These are phyloP conservation scores for Cytospora schulzeri DNA, from an alignment of 2,329 filamentous ascomycete genomes.

Conservation along the genomic window DNA sequence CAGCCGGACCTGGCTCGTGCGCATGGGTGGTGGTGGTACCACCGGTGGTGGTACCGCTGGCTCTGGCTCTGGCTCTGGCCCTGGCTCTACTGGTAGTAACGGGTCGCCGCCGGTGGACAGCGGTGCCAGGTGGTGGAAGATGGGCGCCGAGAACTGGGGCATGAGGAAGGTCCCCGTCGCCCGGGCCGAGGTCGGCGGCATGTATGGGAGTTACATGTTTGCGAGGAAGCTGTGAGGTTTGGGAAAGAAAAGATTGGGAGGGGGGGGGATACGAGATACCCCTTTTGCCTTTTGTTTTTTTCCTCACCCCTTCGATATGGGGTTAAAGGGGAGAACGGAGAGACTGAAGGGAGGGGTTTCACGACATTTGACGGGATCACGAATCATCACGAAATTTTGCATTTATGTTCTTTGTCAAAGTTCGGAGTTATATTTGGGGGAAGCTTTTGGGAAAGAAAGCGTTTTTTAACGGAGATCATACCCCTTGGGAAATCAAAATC, in stretches of 20 bases:
- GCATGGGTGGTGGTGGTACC: slow-evolving; percentile 44
- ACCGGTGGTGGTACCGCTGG: no score
- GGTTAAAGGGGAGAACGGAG: neutral
- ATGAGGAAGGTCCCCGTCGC: slow-evolving; percentile 92
- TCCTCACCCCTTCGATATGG: neutral
- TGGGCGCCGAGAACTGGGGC: slow-evolving; percentile 82
- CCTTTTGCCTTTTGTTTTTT: neutral
- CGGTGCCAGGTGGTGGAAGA: slow-evolving; percentile 72
- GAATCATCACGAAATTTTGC: slow-evolving; percentile 6
- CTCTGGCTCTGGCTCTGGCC: no score
- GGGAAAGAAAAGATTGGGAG: no score
- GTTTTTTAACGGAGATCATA: no score
- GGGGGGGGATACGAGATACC: neutral
- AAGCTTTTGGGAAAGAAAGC: neutral
- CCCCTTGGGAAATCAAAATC: neutral
- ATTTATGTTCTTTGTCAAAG: neutral
- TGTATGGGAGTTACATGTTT: slow-evolving; percentile 78
- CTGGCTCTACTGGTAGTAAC: no score
- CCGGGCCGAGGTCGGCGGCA: slow-evolving; percentile 87
- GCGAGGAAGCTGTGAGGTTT: slow-evolving; percentile 54
- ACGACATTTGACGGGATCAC: slow-evolving; percentile 1
- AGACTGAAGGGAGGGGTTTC: neutral
- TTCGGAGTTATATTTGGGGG: neutral
- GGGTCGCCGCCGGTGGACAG: slow-evolving; percentile 68
- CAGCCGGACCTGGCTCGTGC: slow-evolving; percentile 67